Evolutionary conservation across 768 basidiomycete species (phyloP), one percentile per base, ranked within the genome.

Genomic region (Xanthoconium purpureum): DNA sequence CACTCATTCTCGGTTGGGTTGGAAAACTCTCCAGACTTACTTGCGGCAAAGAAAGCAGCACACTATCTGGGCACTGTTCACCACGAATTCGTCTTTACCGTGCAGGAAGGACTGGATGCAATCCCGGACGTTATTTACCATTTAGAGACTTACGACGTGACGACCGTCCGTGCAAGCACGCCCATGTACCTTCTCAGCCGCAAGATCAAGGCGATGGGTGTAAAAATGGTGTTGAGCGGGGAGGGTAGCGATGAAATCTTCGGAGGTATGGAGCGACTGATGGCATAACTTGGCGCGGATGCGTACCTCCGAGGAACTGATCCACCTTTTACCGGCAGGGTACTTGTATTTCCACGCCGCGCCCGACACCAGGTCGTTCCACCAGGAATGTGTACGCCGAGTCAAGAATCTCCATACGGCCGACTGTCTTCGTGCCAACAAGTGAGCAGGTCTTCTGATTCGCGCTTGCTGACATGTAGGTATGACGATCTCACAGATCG

Each of bases 261-360:
- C 37, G 96, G 96, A 77, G 95, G 94, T 91, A 69, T 62, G 66
- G 37, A 30, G 64, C 66, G 4, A 35, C 33, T 12, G 33, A 33
- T 45, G 15, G 35, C 50, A n/a, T 54, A 28, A 33, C 47, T 12
- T 0, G 55, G 37, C 24, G 24, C 24, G 43, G 35, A 46, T 33
- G 30, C n/a, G 17, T 37, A 32, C 40, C 40, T 38, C 12, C 49
- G 38, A 35, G 47, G 18, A 44, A 12, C 54, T 61, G 54, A 64
- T 59, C 33, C 46, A 13, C 42, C n/a, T 33, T 36, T 14, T 20
- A 24, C 43, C 30, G 32, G 8, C 66, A 92, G 95, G 96, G 3
- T 99, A 99, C 76, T 84, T 99, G 45, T 99, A 99, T 77, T 99
- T 99, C 87, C 96, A 99, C 72, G 95, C 95, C 37, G 97, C 97